Evolutionary conservation across 306 rosid genomes (phyloP).

Genomic region (Dalbergia oliveri): DNA sequence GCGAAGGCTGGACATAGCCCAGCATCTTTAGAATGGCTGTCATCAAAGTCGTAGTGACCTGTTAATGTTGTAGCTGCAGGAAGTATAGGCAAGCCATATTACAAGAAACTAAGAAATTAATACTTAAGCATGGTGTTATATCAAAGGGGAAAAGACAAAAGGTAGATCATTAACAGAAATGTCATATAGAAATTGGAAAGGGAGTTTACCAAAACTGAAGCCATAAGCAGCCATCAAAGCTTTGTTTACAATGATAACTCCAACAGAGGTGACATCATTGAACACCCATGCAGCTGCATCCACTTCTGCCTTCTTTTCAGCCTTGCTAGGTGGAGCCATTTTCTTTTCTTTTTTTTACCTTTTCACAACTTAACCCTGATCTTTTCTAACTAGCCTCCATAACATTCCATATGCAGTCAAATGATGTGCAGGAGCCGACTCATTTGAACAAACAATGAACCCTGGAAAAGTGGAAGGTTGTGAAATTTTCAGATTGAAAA

Average conservation of each 20-base stretch:
- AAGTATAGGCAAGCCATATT: slow-evolving; percentile 35
- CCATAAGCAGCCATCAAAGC: slow-evolving; percentile 89
- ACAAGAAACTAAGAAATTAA: slow-evolving; percentile 15
- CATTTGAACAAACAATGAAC: slow-evolving; percentile 37
- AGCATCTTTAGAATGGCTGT: slow-evolving; percentile 70
- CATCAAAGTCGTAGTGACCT: slow-evolving; percentile 85
- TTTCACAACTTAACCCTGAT: slow-evolving; percentile 38
- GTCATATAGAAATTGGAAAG: neutral
- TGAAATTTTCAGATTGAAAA: slow-evolving; percentile 34
- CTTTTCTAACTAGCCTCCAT: slow-evolving; percentile 50
- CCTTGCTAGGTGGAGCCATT: slow-evolving; percentile 74
- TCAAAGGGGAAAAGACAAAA: slow-evolving; percentile 23
- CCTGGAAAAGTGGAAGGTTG: slow-evolving; percentile 39
- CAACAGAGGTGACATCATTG: slow-evolving; percentile 93
- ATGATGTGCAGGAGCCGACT: slow-evolving; percentile 31
- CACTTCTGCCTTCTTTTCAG: slow-evolving; percentile 79
- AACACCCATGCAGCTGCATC: slow-evolving; percentile 94
- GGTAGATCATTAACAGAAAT: neutral
- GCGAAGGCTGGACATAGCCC: slow-evolving; percentile 81
- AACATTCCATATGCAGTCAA: slow-evolving; percentile 25
- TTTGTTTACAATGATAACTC: slow-evolving; percentile 86
- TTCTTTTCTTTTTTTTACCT: neutral
- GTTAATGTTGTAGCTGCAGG: slow-evolving; percentile 92
- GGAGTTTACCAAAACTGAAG: slow-evolving; percentile 81
- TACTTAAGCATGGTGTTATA: neutral